Conservation (phyloP, 2,329 filamentous ascomycete species). For the Calonectria honghensis region DNA sequence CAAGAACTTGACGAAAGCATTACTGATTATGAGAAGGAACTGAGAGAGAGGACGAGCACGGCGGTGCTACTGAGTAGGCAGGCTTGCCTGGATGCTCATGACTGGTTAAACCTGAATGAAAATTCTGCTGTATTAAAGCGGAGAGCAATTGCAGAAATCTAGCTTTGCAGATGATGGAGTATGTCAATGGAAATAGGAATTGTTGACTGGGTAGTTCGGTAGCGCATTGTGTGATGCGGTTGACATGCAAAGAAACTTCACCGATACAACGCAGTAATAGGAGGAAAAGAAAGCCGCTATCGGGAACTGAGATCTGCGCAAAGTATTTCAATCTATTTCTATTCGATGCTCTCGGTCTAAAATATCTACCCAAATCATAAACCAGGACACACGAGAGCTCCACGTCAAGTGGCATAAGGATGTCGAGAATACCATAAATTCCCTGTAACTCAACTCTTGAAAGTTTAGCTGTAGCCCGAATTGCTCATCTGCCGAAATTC, state of each 20-base stretch:
- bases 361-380: too few species aligned
- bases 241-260: too few species aligned
- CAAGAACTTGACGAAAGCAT: slow-evolving; percentile 44
- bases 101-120: slow-evolving; percentile 56
- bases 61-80: slow-evolving; percentile 58
- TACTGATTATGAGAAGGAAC: slow-evolving; percentile 57
- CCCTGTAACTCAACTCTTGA: too few species aligned
- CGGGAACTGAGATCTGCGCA: not conserved
- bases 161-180: not conserved
- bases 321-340: too few species aligned
- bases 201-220: not conserved
- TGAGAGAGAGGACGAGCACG: slow-evolving; percentile 54
- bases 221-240: too few species aligned
- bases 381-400: too few species aligned
- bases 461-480: too few species aligned
- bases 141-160: slow-evolving; percentile 42
- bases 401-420: too few species aligned
- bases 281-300: not conserved
- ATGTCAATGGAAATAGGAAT: not conserved
- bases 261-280: not conserved
- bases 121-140: slow-evolving; percentile 57
- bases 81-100: slow-evolving; percentile 59
- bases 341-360: too few species aligned
- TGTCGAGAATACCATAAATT: too few species aligned
- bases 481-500: too few species aligned